phyloP scores from a whole-genome alignment of 345 rosid species.

The Cardiospermum halicacabum region DNA sequence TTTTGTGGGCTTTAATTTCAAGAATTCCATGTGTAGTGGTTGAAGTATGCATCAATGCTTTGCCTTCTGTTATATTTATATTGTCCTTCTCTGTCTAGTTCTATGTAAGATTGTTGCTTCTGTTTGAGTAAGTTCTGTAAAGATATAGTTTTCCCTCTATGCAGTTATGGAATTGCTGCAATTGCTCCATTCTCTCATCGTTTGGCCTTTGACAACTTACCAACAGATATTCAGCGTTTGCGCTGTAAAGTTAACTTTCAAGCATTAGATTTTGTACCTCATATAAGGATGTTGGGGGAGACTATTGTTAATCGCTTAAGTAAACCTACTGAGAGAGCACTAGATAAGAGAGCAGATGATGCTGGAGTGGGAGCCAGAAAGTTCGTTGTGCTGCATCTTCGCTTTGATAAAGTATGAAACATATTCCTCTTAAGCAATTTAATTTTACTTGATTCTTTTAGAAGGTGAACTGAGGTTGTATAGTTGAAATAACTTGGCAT shows the following conservation, averaged over 20 bases:
- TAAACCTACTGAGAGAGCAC: slow-evolving; percentile 31
- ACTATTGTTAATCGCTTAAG: slow-evolving; percentile 65
- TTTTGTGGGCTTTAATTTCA: not conserved
- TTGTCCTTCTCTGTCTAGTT: not conserved
- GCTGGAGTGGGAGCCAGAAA: slow-evolving; percentile 49
- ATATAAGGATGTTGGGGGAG: slow-evolving; percentile 52
- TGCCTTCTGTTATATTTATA: not conserved
- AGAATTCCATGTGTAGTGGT: not conserved
- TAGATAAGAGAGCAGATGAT: slow-evolving; percentile 28
- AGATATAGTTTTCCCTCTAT: slow-evolving; percentile 12
- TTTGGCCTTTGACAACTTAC: slow-evolving; percentile 76
- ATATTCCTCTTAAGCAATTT: not conserved
- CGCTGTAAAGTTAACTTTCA: slow-evolving; percentile 96
- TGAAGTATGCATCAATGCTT: not conserved
- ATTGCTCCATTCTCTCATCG: slow-evolving; percentile 97
- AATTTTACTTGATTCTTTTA: not conserved
- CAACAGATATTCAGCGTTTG: slow-evolving; percentile 60
- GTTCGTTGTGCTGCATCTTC: slow-evolving; percentile 87
- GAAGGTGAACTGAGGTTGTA: not conserved
- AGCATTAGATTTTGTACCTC: slow-evolving; percentile 68
- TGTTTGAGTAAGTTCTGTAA: not conserved
- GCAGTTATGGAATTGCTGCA: slow-evolving; percentile 88
- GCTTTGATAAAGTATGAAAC: slow-evolving; percentile 78
- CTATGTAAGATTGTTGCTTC: not conserved
- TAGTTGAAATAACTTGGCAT: not conserved